Evolutionary conservation across 2,329 filamentous ascomycete species (phyloP).

Genomic region (Magnaporthiopsis poae): DNA sequence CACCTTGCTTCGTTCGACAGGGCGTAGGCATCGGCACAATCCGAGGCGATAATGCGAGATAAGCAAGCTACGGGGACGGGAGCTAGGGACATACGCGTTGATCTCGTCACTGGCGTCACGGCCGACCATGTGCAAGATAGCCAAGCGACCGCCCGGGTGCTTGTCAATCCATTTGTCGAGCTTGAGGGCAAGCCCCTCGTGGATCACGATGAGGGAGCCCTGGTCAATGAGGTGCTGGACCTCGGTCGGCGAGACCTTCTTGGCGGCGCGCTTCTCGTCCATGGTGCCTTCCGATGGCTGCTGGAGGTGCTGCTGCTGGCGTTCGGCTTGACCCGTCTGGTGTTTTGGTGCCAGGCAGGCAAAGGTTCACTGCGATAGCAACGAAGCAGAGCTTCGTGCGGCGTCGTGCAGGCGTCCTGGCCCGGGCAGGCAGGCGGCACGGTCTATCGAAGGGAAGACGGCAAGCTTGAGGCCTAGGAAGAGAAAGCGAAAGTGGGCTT

Average conservation of each 20-base stretch:
- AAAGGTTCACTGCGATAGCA: not conserved
- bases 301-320: not conserved
- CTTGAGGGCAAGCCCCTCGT: conserved; percentile 42
- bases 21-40: conserved; percentile 5
- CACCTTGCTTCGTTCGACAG: conserved; percentile 8
- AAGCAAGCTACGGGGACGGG: not conserved
- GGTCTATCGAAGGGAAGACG: no score
- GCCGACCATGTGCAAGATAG: conserved; percentile 53
- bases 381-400: not conserved
- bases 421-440: not conserved
- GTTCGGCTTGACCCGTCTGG: not conserved
- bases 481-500: not conserved
- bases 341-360: not conserved
- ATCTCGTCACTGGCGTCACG: conserved; percentile 51
- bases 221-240: conserved; percentile 44
- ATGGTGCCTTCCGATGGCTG: not conserved
- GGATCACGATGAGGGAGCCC: conserved; percentile 46
- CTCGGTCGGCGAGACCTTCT: conserved; percentile 15
- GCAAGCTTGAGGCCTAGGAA: no score
- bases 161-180: conserved; percentile 48
- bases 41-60: not conserved
- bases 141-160: conserved; percentile 50
- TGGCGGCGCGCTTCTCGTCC: conserved; percentile 17
- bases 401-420: not conserved
- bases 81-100: conserved; percentile 34